Base-by-base conservation (phyloP, 345 rosid species). In the Linum usitatissimum region DNA sequence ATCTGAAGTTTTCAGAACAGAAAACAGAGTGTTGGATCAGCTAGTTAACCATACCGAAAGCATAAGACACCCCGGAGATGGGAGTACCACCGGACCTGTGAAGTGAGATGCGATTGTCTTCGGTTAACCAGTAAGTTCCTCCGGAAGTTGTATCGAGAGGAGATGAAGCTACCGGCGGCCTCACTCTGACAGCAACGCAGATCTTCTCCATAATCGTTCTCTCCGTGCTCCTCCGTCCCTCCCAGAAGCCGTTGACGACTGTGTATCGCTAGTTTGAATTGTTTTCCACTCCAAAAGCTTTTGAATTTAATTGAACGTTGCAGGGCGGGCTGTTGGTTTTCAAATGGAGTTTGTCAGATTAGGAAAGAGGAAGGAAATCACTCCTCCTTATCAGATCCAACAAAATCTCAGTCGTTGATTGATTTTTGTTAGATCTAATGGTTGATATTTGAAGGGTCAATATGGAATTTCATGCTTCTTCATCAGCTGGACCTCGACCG, bases 101-200 rank as follows among this genome's bases (percentile, higher is more conserved):
- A 71, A 92, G 92, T 72, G 96, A 84, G 80, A 93, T 76, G 15
- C 84, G 88, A 60, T 84, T 84, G 53, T 93, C 94, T 66, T 82
- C 86, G 18, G 81, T 60, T 63, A 64, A 83, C 88, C 88, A 86
- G 82, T 53, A 71, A 65, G 66, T 64, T 60, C 80, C 88, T 21
- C 19, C 57, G 39, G 51, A 36, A 72, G 53, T 18, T n/a, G 70
- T 79, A 38, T 72, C 59, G 30, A 9, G 30, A 28, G 59, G 74
- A 48, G 86, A 75, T 10, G 7, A 30, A 40, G 63, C 3, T 9
- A 72, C 66, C 15, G 77, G 64, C 0, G 93, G 98, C 17, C 98
- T 77, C 65, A 87, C 79, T 49, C 95, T 77, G 68, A 92, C 94
- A 10, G 96, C 97, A 2, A 93, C 97, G 65, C 96, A 89, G 71